These are phyloP conservation scores for Moesziomyces sp. DNA, from an alignment of 1,284 basidiomycete species.

Conservation along the genomic window DNA sequence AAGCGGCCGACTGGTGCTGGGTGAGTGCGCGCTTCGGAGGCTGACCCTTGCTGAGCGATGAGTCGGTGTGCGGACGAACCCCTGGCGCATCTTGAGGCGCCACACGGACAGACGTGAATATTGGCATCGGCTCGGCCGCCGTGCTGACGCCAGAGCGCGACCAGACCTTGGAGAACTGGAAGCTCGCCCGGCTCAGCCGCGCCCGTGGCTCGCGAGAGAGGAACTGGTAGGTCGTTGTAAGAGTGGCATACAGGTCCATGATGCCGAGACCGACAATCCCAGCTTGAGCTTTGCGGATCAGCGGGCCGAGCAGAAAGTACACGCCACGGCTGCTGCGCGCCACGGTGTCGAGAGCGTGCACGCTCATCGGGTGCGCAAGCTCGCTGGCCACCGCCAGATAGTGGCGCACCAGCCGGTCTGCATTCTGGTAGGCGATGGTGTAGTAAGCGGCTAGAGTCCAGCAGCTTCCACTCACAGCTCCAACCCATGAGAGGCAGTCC, in stretches of 20 bases:
- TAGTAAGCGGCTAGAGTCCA: constrained; percentile 66
- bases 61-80: constrained; percentile 38
- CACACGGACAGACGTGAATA: constrained; percentile 61
- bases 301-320: constrained; percentile 62
- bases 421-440: constrained; percentile 49
- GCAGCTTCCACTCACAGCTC: constrained; percentile 66
- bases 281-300: constrained; percentile 56
- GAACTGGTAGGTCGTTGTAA: constrained; percentile 58
- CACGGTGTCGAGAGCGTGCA: constrained; percentile 59
- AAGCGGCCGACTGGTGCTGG: constrained; percentile 41
- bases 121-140: constrained; percentile 54
- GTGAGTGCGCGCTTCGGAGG: constrained; percentile 42
- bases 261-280: constrained; percentile 60
- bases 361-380: constrained; percentile 61
- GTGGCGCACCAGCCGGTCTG: constrained; percentile 50
- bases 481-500: constrained; percentile 62
- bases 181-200: constrained; percentile 55
- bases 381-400: constrained; percentile 57
- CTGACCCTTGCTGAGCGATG: constrained; percentile 44
- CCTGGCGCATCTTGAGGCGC: constrained; percentile 35
- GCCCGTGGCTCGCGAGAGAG: constrained; percentile 52
- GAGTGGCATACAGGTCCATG: constrained; percentile 65
- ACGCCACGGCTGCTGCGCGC: constrained; percentile 56
- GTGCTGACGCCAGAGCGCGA: constrained; percentile 37
- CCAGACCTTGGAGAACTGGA: constrained; percentile 63